Conservation (phyloP, 805 yeast genomes). For the Suhomyces faveliae region DNA sequence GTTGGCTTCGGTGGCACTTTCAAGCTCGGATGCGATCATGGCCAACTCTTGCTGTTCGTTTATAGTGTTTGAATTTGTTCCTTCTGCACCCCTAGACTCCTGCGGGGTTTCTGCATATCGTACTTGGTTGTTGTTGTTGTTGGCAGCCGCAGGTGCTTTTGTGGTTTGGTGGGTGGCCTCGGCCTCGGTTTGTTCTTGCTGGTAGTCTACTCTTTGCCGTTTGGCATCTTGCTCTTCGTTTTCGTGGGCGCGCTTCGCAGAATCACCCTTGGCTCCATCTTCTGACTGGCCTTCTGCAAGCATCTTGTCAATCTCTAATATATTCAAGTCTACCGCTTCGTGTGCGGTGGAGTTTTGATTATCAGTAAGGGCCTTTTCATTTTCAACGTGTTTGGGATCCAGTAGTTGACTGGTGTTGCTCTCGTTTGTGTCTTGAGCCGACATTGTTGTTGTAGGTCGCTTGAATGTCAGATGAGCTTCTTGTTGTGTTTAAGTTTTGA, state of each 20-base stretch:
- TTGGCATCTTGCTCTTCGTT: conserved; percentile 3
- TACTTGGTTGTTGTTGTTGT: too few relatives aligned
- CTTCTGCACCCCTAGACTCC: background rate
- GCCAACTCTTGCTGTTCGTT: conserved; percentile 27
- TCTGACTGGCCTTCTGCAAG: conserved; percentile 13
- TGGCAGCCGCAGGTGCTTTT: background rate
- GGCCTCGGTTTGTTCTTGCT: background rate
- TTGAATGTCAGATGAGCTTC: background rate
- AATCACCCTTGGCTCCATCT: background rate
- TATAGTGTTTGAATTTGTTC: background rate
- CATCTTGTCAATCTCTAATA: conserved; percentile 19
- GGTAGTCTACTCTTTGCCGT: conserved; percentile 3
- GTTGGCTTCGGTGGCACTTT: conserved; percentile 28
- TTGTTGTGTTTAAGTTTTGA: background rate
- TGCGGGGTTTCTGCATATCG: conserved; percentile 4
- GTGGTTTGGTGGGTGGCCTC: background rate
- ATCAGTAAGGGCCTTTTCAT: background rate
- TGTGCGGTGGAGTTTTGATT: background rate
- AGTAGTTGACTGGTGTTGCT: background rate
- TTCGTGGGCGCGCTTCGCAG: background rate
- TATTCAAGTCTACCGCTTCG: conserved; percentile 6
- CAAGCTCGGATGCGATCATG: conserved; percentile 33
- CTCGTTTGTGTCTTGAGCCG: background rate
- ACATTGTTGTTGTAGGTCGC: background rate
- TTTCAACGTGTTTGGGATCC: background rate